Percentiles rank a stretch among this genome's conserved stretches.
Evolutionary conservation across 495 filamentous ascomycete species (phyloP).

Genomic region (Aspergillus asperescens): DNA sequence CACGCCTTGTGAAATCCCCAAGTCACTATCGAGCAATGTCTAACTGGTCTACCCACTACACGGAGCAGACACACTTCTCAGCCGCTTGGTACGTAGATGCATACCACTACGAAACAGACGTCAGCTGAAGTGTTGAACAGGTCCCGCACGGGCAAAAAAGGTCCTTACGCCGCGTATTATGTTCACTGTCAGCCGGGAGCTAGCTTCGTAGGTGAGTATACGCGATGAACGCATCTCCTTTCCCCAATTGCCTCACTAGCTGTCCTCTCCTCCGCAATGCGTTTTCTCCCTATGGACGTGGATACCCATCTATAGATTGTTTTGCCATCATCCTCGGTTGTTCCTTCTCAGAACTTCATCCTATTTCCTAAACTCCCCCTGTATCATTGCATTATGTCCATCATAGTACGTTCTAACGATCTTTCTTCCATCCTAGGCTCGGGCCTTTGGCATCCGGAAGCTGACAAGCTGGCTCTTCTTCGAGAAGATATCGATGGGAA

Average conservation of each 20-base stretch:
- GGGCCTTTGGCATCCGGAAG: conserved; percentile 73
- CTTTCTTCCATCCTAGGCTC: conserved; percentile 49
- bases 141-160: conserved; percentile 79
- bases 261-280: background rate
- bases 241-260: background rate
- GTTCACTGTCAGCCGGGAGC: conserved; percentile 56
- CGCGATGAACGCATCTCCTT: background rate
- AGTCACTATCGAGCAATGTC: background rate
- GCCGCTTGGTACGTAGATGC: conserved; percentile 60
- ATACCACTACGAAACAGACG: background rate
- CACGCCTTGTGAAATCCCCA: background rate
- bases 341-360: background rate
- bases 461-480: conserved; percentile 53
- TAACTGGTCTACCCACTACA: conserved; percentile 23
- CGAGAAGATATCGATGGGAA: conserved; percentile 68
- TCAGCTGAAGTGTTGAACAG: conserved; percentile 32
- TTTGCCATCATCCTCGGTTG: background rate
- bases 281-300: background rate
- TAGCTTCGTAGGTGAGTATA: conserved; percentile 56
- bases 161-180: conserved; percentile 83
- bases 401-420: background rate
- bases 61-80: conserved; percentile 63
- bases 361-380: background rate
- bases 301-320: background rate
- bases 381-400: background rate